phyloP scores from a whole-genome alignment of 2,329 filamentous ascomycete species.

The Hypoxylon sp. region DNA sequence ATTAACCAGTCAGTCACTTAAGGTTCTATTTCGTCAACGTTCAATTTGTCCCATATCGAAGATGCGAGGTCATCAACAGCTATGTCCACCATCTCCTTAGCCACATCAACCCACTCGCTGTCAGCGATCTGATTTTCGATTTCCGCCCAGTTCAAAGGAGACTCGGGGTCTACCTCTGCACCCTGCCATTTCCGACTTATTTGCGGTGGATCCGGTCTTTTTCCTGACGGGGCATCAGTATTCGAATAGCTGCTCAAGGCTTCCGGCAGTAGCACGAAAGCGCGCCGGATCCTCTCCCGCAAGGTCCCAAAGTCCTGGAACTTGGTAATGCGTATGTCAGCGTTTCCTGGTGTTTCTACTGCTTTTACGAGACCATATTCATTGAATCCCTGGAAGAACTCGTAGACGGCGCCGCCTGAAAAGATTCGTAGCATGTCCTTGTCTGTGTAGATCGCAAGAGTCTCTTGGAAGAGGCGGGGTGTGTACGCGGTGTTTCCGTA shows the following conservation, averaged over 20 bases:
- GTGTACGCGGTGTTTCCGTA: constrained; percentile 66
- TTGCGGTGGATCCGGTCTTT: constrained; percentile 27
- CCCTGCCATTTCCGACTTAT: constrained; percentile 7
- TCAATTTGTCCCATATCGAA: constrained; percentile 33
- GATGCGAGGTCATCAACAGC: constrained; percentile 32
- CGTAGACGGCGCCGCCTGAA: constrained; percentile 72
- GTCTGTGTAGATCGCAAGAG: constrained; percentile 65
- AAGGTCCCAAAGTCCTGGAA: constrained; percentile 36
- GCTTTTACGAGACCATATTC: constrained; percentile 60
- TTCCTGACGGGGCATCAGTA: background rate
- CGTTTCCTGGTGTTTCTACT: background rate
- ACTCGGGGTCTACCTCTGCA: constrained; percentile 8
- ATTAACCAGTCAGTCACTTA: background rate
- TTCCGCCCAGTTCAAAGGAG: constrained; percentile 43
- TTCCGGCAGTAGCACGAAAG: constrained; percentile 3
- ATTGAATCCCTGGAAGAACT: constrained; percentile 68
- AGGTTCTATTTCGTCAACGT: constrained; percentile 18
- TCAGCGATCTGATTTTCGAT: constrained; percentile 30
- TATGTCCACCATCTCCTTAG: constrained; percentile 21
- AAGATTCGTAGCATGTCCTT: constrained; percentile 66
- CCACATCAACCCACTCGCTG: constrained; percentile 45
- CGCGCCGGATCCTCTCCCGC: constrained; percentile 3
- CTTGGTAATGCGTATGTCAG: constrained; percentile 7
- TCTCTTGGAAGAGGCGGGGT: constrained; percentile 70
- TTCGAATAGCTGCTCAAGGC: background rate